These are phyloP conservation scores for Epichloe sp. DNA, from an alignment of 2,329 filamentous ascomycete species.

Conservation along the genomic window DNA sequence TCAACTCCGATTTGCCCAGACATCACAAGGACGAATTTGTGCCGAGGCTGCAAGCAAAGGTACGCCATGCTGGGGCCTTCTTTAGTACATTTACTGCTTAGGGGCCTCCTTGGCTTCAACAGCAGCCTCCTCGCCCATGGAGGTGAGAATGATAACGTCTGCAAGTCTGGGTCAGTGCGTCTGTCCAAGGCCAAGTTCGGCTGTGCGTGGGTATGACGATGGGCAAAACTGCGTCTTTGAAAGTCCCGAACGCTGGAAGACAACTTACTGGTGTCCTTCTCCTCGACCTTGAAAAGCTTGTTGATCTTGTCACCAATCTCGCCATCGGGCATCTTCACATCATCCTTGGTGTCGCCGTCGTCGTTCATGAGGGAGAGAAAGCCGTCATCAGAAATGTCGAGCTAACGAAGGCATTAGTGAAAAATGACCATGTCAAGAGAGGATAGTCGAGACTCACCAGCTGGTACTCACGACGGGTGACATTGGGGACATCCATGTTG, in stretches of 20 bases:
- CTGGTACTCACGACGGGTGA: conserved; percentile 81
- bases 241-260: not conserved
- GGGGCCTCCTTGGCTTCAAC: conserved; percentile 93
- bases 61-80: conserved; percentile 11
- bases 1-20: conserved; percentile 15
- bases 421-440: not conserved
- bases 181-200: not conserved
- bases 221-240: not conserved
- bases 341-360: conserved; percentile 78
- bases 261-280: conserved; percentile 87
- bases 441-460: conserved; percentile 49
- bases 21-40: conserved; percentile 10
- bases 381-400: conserved; percentile 85
- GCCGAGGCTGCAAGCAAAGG: conserved; percentile 14
- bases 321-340: conserved; percentile 84
- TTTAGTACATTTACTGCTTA: conserved; percentile 16
- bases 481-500: conserved; percentile 97
- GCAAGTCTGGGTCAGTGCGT: not conserved
- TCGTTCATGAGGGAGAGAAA: conserved; percentile 92
- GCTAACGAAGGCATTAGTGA: conserved; percentile 32
- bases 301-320: conserved; percentile 80
- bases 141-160: conserved; percentile 86
- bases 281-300: conserved; percentile 66
- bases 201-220: not conserved
- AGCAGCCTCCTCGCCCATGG: conserved; percentile 90